These are phyloP conservation scores for Diplodia intermedia DNA, from an alignment of 2,329 filamentous ascomycete genomes.

Conservation along the genomic window DNA sequence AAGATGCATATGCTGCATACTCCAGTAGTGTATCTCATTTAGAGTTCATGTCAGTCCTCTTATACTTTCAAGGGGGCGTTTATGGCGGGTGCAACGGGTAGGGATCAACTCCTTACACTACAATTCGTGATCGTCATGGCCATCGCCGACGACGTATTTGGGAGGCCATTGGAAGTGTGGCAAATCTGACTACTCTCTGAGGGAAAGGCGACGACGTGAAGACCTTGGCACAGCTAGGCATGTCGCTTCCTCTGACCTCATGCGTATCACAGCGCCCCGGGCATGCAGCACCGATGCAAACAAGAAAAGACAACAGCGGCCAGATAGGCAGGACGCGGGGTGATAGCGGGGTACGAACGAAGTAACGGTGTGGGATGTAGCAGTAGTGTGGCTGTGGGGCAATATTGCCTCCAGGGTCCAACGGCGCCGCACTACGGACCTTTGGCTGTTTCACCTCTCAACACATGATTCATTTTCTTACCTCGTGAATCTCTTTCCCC, in stretches of 20 bases:
- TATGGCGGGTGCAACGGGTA: too few relatives aligned
- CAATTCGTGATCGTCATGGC: not conserved
- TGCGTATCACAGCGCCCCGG: not conserved
- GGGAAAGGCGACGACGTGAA: not conserved
- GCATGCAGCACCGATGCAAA: not conserved
- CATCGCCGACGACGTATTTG: too few relatives aligned
- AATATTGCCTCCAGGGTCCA: not conserved
- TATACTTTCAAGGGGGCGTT: not conserved
- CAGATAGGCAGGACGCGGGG: not conserved
- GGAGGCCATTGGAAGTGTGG: not conserved
- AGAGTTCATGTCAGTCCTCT: not conserved
- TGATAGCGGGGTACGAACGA: not conserved
- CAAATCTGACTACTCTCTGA: not conserved
- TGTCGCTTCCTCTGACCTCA: not conserved
- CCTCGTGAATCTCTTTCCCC: not conserved
- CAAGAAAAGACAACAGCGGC: not conserved
- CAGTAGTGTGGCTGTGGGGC: not conserved
- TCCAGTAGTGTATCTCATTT: too few relatives aligned
- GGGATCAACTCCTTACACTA: too few relatives aligned
- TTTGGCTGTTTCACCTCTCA: not conserved
- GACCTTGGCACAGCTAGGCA: not conserved
- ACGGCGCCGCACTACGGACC: slow-evolving; percentile 7
- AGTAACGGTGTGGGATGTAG: not conserved
- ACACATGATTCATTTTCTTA: not conserved
- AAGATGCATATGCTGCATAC: too few relatives aligned